Evolutionary conservation across 441 rosid genomes (phyloP), one percentile per base, ranked within the genome.

Genomic region (Pelargonium citronellum): DNA sequence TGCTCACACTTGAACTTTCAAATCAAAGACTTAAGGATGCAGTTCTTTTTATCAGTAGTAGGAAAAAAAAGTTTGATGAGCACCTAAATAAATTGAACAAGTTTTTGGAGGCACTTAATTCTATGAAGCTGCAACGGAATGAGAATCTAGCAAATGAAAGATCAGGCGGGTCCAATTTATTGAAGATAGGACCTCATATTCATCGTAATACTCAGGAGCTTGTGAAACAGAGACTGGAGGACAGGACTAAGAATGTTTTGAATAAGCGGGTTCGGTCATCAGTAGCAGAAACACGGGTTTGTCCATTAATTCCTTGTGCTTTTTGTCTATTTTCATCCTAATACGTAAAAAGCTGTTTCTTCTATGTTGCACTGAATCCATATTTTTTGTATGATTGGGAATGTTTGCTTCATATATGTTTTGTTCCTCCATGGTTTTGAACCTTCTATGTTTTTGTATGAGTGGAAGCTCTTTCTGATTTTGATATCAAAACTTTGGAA

Each of bases 251-350:
- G 84, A 83, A 73, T 80, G 72, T 74, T 65, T 68, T 79, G 76
- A 84, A 78, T 75, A 88, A 84, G 82, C 79, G 88, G 39, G 82
- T 80, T 71, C 86, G 88, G 64, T 69, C 87, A 22, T 80, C 90
- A 46, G 76, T 80, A 12, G 83, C 91, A 19, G 87, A 87, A 69
- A 67, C 75, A 58, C 85, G 87, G 88, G 89, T 87, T 67, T 76
- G 89, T 79, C 66, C 43, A 66, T 64, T 9, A 13, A 63, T 15
- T 16, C 3, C 66, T 80, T 34, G 20, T 72, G 62, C 6, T 58
- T 7, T 58, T 30, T 67, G 16, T 65, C 49, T 43, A 24, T 71
- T 64, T 65, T 51, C 44, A 51, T 53, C 27, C 9, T 15, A n/a
- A 58, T 27, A 73, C 41, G 0, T 24, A 24, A 24, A 24, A 24